These are phyloP conservation scores for Oryza meyeriana DNA, from an alignment of 176 grass and related monocot species.

Conservation along the genomic window DNA sequence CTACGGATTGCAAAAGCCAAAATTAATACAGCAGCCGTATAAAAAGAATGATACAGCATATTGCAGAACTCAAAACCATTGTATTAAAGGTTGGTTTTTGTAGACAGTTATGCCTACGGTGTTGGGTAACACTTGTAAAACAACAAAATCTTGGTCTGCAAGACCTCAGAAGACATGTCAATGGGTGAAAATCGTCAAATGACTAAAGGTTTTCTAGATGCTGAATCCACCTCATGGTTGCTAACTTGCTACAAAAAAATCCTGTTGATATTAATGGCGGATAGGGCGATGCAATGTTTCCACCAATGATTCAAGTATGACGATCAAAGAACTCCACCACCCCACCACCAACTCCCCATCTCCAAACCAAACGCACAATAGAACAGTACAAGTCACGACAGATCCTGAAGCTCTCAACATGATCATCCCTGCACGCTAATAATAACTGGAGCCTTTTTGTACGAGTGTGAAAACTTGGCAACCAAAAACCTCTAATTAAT, in stretches of 20 bases:
- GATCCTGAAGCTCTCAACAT: no score
- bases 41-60: not conserved
- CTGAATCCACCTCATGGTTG: slow-evolving; percentile 9
- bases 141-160: no score
- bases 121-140: no score
- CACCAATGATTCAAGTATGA: slow-evolving; percentile 46
- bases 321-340: slow-evolving; percentile 90
- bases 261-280: not conserved
- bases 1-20: not conserved
- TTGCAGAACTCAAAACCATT: not conserved
- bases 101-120: not conserved
- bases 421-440: no score
- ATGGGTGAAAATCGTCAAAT: slow-evolving; percentile 24
- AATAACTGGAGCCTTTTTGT: no score
- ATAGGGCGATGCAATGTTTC: not conserved
- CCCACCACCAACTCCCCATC: no score
- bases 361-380: no score
- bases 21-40: not conserved
- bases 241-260: slow-evolving; percentile 33
- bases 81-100: not conserved
- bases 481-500: no score
- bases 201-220: not conserved
- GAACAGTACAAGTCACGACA: no score
- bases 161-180: no score
- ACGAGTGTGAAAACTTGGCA: no score